phyloP scores from a whole-genome alignment of 768 basidiomycete genomes.

The Trametes cinnabarina region DNA sequence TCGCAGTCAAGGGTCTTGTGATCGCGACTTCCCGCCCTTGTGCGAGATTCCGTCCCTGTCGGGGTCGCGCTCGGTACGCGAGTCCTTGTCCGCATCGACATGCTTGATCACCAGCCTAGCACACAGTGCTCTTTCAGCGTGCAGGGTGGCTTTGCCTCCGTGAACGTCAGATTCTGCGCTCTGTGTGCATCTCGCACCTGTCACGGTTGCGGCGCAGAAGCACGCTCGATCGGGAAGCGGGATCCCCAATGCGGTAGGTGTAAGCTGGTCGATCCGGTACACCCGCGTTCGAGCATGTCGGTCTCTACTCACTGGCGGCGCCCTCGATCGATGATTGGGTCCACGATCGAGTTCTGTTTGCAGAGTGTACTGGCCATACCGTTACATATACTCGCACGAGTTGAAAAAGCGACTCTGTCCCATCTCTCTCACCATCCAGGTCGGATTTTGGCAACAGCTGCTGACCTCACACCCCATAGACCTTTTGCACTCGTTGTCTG shows the following conservation, averaged over 20 bases:
- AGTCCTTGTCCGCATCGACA: neutral
- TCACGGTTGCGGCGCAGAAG: constrained; percentile 1
- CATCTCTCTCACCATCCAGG: neutral
- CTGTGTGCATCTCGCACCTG: neutral
- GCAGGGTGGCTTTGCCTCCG: neutral
- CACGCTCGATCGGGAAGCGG: constrained; percentile 3
- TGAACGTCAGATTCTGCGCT: neutral
- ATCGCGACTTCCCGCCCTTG: neutral
- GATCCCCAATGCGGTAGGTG: neutral
- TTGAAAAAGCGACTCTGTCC: no score
- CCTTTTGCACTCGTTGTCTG: constrained; percentile 88
- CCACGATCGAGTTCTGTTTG: neutral
- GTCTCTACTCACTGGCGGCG: neutral
- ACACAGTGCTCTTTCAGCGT: neutral
- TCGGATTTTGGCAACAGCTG: neutral
- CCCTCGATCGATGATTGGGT: constrained; percentile 8
- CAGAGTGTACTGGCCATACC: neutral
- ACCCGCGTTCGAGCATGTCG: neutral
- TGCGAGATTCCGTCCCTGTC: constrained; percentile 3
- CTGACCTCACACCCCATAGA: constrained; percentile 43
- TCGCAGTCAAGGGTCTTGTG: neutral
- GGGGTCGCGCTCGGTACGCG: neutral
- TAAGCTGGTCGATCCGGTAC: neutral
- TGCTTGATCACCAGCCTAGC: neutral
- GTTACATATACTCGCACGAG: neutral